Evolutionary conservation across 495 filamentous ascomycete genomes (phyloP).

Genomic region (Aspergillus haitiensis): DNA sequence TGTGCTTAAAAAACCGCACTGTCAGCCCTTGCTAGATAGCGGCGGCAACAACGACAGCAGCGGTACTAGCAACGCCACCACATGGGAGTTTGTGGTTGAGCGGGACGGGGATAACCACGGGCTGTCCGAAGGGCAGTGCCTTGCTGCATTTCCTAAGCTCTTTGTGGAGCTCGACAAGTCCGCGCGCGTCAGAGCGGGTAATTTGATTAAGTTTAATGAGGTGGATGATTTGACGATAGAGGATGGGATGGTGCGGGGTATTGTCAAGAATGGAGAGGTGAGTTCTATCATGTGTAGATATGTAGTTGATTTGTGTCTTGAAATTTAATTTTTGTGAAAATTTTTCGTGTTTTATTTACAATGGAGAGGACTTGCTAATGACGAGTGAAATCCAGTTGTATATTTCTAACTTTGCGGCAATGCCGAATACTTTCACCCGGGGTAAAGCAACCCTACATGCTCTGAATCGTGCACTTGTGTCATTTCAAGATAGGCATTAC

Average conservation of each 20-base stretch:
- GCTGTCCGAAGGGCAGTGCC: constrained; percentile 44
- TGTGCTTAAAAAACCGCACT: constrained; percentile 23
- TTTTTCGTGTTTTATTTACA: too few species aligned
- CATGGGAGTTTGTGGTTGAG: constrained; percentile 37
- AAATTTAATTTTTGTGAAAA: neutral
- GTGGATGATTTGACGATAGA: constrained; percentile 32
- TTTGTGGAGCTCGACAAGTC: constrained; percentile 47
- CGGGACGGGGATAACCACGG: constrained; percentile 43
- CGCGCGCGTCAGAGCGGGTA: constrained; percentile 20
- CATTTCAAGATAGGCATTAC: constrained; percentile 44
- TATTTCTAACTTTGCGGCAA: constrained; percentile 37
- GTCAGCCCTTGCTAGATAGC: neutral
- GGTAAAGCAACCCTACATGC: constrained; percentile 44
- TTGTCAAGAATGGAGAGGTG: constrained; percentile 46
- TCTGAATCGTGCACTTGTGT: constrained; percentile 38
- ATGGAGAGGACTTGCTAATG: neutral
- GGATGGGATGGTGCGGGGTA: constrained; percentile 42
- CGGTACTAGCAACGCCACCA: constrained; percentile 16
- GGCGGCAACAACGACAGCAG: neutral
- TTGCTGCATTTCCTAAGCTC: constrained; percentile 45
- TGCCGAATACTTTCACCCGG: constrained; percentile 37
- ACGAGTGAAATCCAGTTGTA: constrained; percentile 33
- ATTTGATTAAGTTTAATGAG: constrained; percentile 34
- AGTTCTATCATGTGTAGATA: constrained; percentile 10
- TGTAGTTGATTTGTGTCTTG: neutral